These are phyloP conservation scores for Chenopodium suecicum DNA, from an alignment of 148 eudicot genomes.

Conservation along the genomic window DNA sequence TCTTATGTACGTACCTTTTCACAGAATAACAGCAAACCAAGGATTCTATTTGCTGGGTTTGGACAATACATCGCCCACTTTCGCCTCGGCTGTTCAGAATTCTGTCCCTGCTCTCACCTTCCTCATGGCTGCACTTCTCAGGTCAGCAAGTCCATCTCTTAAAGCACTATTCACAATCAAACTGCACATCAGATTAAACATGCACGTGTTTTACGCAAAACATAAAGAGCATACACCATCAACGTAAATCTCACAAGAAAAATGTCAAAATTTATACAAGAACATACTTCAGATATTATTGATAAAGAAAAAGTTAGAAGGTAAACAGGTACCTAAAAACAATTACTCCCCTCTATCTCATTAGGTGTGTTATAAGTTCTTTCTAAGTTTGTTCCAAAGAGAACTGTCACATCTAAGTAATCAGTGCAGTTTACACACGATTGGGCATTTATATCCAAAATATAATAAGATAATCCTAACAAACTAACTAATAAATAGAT, in stretches of 20 bases:
- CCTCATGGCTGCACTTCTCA: conserved; percentile 85
- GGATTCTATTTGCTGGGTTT: conserved; percentile 97
- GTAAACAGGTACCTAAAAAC: neutral
- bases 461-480: neutral
- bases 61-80: conserved; percentile 95
- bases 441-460: neutral
- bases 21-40: conserved; percentile 95
- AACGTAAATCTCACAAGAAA: neutral
- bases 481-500: neutral
- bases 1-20: conserved; percentile 23
- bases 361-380: neutral
- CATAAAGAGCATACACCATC: neutral
- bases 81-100: conserved; percentile 96
- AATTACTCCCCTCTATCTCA: neutral
- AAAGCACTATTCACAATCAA: conserved; percentile 17
- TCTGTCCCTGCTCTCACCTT: conserved; percentile 98
- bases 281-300: neutral
- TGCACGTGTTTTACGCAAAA: conserved; percentile 9
- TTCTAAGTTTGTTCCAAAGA: neutral
- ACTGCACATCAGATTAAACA: conserved; percentile 11
- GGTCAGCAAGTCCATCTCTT: conserved; percentile 34
- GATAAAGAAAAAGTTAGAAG: neutral
- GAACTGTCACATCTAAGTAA: neutral
- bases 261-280: neutral
- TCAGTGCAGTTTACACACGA: conserved; percentile 7